Conservation (phyloP, 2,329 filamentous ascomycete genomes). For the Chrysosporium keratinophilum region DNA sequence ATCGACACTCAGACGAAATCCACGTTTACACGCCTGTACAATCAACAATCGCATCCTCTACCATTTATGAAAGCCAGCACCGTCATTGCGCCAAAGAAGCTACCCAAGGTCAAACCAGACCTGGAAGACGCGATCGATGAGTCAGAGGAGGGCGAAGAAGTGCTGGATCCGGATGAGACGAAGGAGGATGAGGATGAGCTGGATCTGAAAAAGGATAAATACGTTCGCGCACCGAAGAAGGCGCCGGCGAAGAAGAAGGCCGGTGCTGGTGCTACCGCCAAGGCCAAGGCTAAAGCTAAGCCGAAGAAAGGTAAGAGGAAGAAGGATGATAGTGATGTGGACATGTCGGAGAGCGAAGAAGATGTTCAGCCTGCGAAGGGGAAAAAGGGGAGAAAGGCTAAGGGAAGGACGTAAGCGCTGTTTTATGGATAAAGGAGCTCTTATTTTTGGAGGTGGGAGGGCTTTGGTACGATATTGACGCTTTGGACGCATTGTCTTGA, state of each 20-base stretch:
- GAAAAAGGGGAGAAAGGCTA: slow-evolving; percentile 12
- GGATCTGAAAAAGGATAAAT: slow-evolving; percentile 91
- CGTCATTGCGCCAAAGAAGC: slow-evolving; percentile 60
- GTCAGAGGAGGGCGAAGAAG: slow-evolving; percentile 64
- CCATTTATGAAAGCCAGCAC: slow-evolving; percentile 92
- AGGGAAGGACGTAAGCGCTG: slow-evolving; percentile 5
- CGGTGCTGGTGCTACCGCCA: slow-evolving; percentile 23
- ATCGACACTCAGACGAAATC: slow-evolving; percentile 80
- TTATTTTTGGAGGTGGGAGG: background rate
- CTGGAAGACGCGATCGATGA: slow-evolving; percentile 94
- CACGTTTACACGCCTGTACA: slow-evolving; percentile 85
- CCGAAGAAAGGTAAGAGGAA: slow-evolving; percentile 28
- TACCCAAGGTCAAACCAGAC: slow-evolving; percentile 69
- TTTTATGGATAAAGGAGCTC: background rate
- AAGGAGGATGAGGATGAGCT: slow-evolving; percentile 61
- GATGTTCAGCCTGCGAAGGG: slow-evolving; percentile 45
- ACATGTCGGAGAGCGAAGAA: slow-evolving; percentile 39
- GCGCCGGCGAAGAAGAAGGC: slow-evolving; percentile 33
- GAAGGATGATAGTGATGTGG: slow-evolving; percentile 27
- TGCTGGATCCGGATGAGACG: slow-evolving; percentile 41
- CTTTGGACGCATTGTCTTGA: background rate
- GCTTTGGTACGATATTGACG: background rate
- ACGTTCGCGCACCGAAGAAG: slow-evolving; percentile 85
- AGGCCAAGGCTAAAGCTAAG: slow-evolving; percentile 20
- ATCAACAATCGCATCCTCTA: slow-evolving; percentile 71